Evolutionary conservation across 768 basidiomycete species (phyloP).

Genomic region (Pholiota molesta): DNA sequence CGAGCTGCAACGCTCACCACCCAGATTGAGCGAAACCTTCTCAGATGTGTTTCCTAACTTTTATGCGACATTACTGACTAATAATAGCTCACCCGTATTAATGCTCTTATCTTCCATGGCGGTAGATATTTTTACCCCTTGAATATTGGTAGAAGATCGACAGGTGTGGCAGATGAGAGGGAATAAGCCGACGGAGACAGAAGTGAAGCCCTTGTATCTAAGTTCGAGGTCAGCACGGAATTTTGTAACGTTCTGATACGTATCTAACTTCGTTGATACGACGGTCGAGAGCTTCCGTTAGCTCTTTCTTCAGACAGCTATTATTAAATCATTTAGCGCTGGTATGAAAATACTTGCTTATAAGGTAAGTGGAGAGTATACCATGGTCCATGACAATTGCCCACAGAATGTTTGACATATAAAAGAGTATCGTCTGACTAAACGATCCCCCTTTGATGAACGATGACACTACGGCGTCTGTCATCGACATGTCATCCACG

Average conservation of each 20-base stretch:
- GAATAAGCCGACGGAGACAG: neutral
- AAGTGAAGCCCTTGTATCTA: neutral
- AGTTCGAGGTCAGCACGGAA: neutral
- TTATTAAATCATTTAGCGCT: slow-evolving; percentile 1
- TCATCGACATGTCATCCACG: too few relatives aligned
- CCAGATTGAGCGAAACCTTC: neutral
- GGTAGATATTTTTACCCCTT: slow-evolving; percentile 1
- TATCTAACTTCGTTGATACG: neutral
- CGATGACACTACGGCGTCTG: too few relatives aligned
- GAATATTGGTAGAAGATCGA: neutral
- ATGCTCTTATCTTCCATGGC: neutral
- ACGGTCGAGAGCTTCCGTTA: neutral
- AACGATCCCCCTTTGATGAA: too few relatives aligned
- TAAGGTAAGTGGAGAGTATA: neutral
- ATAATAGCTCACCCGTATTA: neutral
- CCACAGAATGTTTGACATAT: too few relatives aligned
- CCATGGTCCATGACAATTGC: too few relatives aligned
- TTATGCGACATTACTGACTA: neutral
- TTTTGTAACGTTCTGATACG: neutral
- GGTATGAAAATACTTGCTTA: neutral
- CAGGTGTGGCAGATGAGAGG: neutral
- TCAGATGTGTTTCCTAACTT: neutral
- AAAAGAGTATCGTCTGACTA: too few relatives aligned
- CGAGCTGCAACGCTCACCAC: neutral
- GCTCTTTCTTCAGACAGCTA: neutral